These are phyloP conservation scores for Fusarium chaquense DNA, from an alignment of 2,329 filamentous ascomycete genomes.

Conservation along the genomic window DNA sequence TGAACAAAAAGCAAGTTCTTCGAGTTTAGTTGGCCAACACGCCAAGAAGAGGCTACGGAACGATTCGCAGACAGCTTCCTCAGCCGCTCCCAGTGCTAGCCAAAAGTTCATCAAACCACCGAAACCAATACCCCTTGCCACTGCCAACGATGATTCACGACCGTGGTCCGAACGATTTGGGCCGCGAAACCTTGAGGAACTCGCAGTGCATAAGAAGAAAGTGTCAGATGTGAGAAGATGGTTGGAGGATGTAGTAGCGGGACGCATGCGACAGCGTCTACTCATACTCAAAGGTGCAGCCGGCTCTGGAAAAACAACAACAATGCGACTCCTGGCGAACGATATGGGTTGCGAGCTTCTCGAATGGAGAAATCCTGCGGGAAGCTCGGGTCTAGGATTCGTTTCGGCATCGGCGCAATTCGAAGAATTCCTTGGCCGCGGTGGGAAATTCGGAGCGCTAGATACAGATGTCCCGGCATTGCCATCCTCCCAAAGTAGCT, in stretches of 20 bases:
- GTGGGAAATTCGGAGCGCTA: slow-evolving; percentile 82
- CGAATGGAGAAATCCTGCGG: slow-evolving; percentile 90
- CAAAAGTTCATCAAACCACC: slow-evolving; percentile 65
- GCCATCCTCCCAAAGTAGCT: slow-evolving; percentile 45
- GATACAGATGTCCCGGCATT: slow-evolving; percentile 56
- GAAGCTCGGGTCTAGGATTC: slow-evolving; percentile 69
- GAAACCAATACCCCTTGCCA: slow-evolving; percentile 46
- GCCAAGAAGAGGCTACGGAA: slow-evolving; percentile 66
- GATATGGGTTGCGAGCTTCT: slow-evolving; percentile 82
- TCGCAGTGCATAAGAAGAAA: slow-evolving; percentile 96
- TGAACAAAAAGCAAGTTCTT: slow-evolving; percentile 61
- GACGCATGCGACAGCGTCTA: slow-evolving; percentile 75
- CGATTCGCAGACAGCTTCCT: slow-evolving; percentile 41
- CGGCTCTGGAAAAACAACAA: slow-evolving; percentile 93
- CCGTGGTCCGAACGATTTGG: slow-evolving; percentile 92
- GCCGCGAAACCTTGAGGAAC: slow-evolving; percentile 79
- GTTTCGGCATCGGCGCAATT: slow-evolving; percentile 83
- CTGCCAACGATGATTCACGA: slow-evolving; percentile 67
- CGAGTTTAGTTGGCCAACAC: slow-evolving; percentile 68
- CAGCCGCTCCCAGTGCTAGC: slow-evolving; percentile 53
- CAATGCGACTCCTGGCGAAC: slow-evolving; percentile 80
- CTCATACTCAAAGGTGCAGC: slow-evolving; percentile 90
- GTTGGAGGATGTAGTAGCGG: slow-evolving; percentile 79
- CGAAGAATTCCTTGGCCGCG: slow-evolving; percentile 88
- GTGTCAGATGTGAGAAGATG: slow-evolving; percentile 86